Evolutionary conservation across 768 basidiomycete species (phyloP), one percentile per base, ranked within the genome.

Genomic region (Boletus coccyginus): DNA sequence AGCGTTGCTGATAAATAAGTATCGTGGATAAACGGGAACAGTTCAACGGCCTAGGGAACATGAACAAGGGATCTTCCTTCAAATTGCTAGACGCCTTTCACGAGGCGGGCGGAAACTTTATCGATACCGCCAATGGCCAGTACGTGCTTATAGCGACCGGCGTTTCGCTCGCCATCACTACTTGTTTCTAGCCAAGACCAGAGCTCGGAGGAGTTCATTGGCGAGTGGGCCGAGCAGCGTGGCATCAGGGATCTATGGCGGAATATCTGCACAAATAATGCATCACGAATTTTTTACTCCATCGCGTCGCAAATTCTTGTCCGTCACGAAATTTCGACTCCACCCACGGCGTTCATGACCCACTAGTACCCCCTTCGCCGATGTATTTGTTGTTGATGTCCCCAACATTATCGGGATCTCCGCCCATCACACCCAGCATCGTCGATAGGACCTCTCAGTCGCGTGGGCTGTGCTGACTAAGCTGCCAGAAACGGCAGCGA

Each of bases 1-100:
- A 91, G 90, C 61, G 87, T 97, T 47, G 80, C 86, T 12, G 97
- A 99, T 73, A 97, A 98, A 73, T 73, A 74, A 76, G 69, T 58
- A 75, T 79, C 46, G 78, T 77, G 9, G 74, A 78, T 50, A 66
- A 73, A 29, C 75, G 76, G 75, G 56, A 59, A 0, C 3, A 52
- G 5, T 38, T 65, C 21, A 21, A 21, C 2, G 73, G 74, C 3
- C 59, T 74, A 62, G 77, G 78, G 1, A 48, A 55, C 0, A 78
- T 78, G 75, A 59, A 67, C 62, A 80, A 80, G 62, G 72, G 75
- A 40, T 48, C 60, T 5, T 69, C 74, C 10, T 79, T 81, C 71
- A 72, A 78, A 65, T 69, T 82, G 17, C 67, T 82, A 0, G 80
- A 81, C 47, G 71, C 75, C 0, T 79, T 64, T 57, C 73, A 63